These are phyloP conservation scores for Ganoderma leucocontextum DNA, from an alignment of 1,284 basidiomycete species.

Conservation along the genomic window DNA sequence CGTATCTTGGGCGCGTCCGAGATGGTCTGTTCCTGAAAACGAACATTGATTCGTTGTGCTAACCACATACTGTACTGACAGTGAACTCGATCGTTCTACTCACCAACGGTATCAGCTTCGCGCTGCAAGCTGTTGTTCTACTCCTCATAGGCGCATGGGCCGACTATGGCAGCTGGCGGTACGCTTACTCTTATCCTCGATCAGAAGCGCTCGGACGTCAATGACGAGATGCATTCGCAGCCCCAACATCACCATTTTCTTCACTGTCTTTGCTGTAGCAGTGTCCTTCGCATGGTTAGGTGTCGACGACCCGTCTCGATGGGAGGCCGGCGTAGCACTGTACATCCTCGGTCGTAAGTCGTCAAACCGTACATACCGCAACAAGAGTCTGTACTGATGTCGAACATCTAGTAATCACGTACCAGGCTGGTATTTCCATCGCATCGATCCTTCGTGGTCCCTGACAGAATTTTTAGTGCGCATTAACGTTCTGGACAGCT, in stretches of 20 bases:
- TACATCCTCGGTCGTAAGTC: conserved; percentile 80
- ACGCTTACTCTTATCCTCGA: conserved; percentile 10
- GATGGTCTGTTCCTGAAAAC: conserved; percentile 55
- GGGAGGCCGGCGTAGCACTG: conserved; percentile 73
- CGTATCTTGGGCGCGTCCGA: conserved; percentile 68
- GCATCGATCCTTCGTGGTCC: not conserved
- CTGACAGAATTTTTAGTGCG: conserved; percentile 50
- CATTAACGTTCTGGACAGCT: conserved; percentile 85
- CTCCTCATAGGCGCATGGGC: conserved; percentile 78
- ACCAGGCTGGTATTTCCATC: conserved; percentile 59
- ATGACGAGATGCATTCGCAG: conserved; percentile 41
- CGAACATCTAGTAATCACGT: conserved; percentile 67
- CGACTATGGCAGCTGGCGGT: conserved; percentile 82
- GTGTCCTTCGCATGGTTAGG: conserved; percentile 84
- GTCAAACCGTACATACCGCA: not conserved
- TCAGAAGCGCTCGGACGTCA: not conserved
- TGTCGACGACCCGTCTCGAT: conserved; percentile 69
- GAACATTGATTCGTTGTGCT: not conserved
- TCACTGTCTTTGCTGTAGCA: conserved; percentile 71
- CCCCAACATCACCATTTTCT: conserved; percentile 82
- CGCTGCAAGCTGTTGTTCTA: conserved; percentile 72
- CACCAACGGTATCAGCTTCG: conserved; percentile 80
- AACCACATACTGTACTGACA: conserved; percentile 36
- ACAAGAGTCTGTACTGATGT: not conserved
- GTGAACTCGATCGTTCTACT: conserved; percentile 82